These are phyloP conservation scores for Zygosaccharomyces kombuchaensis DNA, from an alignment of 805 yeast genomes.

Conservation along the genomic window DNA sequence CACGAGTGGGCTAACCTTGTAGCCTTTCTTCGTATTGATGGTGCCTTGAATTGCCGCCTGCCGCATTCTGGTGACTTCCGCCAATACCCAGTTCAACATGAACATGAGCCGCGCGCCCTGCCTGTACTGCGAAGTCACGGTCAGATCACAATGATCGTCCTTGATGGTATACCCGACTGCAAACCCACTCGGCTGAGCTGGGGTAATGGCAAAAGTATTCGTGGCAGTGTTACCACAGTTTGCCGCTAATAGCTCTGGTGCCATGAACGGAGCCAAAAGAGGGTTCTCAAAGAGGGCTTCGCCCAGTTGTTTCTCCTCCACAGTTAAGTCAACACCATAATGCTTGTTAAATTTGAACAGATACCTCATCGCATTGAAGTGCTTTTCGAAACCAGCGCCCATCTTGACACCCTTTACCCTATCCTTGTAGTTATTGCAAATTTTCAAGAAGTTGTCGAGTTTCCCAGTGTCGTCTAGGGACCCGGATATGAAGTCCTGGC, in stretches of 20 bases:
- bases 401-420: conserved; percentile 49
- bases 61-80: conserved; percentile 52
- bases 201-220: conserved; percentile 83
- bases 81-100: conserved; percentile 64
- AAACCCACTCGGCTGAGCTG: conserved; percentile 82
- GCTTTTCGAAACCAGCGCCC: conserved; percentile 72
- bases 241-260: conserved; percentile 48
- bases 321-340: conserved; percentile 31
- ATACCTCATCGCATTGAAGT: conserved; percentile 59
- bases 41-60: conserved; percentile 16
- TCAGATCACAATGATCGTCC: conserved; percentile 71
- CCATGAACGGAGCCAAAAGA: conserved; percentile 35
- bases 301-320: conserved; percentile 34
- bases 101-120: conserved; percentile 77
- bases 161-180: conserved; percentile 91
- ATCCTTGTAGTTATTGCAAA: conserved; percentile 49
- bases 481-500: conserved; percentile 62
- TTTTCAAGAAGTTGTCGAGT: conserved; percentile 40
- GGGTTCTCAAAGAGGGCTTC: conserved; percentile 44
- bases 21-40: conserved; percentile 15
- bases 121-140: conserved; percentile 80
- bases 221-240: conserved; percentile 93
- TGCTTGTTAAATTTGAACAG: conserved; percentile 41
- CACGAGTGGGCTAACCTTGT: conserved; percentile 28
- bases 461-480: conserved; percentile 45